Base-by-base conservation (phyloP, 2,329 filamentous ascomycete genomes). In the Venturia effusa region DNA sequence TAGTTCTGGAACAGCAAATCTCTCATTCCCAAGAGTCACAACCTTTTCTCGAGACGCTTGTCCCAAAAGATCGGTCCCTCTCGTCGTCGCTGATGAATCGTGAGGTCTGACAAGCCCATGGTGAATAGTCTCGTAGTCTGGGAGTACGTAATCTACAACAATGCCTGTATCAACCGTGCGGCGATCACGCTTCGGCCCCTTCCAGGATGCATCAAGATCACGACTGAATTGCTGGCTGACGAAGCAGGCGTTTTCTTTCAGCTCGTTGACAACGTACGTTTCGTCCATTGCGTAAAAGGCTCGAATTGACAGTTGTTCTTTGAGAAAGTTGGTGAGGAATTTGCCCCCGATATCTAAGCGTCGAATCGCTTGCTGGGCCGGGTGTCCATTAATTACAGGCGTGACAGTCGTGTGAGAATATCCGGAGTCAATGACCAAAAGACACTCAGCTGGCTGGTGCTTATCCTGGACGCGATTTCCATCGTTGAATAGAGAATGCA, bases 251-350 rank as follows among this genome's bases (percentile, higher is more conserved):
- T 88, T 83, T 73, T 99, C 94, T 72, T 99, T 99, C 75, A 97
- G 92, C 74, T 97, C 90, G 70, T 96, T 96, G 73, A 97, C 91
- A 61, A 97, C 88, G 74, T 95, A 88, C 0, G 89, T 88, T 70
- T 99, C 94, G 74, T 96, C 92, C 67, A 94, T 86, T 85, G 99
- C 92, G 73, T 97, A 93, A 75, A 95, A 96, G 71, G 97, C 92
- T 7, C 94, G 88, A 17, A 95, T 82, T 1, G 92, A 97, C 22
- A 97, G 85, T 19, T 96, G 82, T 64, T 94, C 89, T 59, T 94
- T 93, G 40, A 99, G 81, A 73, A 96, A 89, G 73, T 97, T 97
- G 27, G 93, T 97, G 66, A 99, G 78, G 61, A 96, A 84, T 75
- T 96, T 97, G 64, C 94, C 94, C 54, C 94, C 94, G 7, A 97